These are phyloP conservation scores for Aspergillus carbonarius DNA, from an alignment of 2,329 filamentous ascomycete species.

Conservation along the genomic window DNA sequence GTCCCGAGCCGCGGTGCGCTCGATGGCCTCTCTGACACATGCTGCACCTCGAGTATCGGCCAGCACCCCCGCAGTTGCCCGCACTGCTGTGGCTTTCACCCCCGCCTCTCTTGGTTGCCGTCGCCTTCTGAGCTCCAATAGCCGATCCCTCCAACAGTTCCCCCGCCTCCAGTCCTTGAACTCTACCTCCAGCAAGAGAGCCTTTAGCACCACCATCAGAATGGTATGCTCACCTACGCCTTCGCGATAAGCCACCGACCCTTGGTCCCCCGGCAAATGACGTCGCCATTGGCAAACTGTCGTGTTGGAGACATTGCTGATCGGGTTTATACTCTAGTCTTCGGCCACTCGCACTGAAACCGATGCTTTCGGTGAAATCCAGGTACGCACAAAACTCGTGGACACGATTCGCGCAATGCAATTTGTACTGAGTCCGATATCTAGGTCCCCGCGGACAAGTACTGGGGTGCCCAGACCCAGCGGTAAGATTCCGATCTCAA, in stretches of 20 bases:
- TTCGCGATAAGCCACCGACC: not conserved
- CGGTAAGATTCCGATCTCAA: constrained; percentile 48
- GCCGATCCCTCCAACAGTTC: constrained; percentile 32
- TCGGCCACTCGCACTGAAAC: constrained; percentile 73
- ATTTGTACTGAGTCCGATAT: constrained; percentile 14
- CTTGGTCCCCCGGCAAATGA: not conserved
- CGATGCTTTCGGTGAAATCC: constrained; percentile 96
- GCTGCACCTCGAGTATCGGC: constrained; percentile 27
- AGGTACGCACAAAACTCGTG: constrained; percentile 46
- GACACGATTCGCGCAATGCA: not conserved
- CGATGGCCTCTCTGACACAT: constrained; percentile 38
- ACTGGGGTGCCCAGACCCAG: constrained; percentile 98
- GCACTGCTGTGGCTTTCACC: constrained; percentile 29
- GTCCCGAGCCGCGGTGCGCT: constrained; percentile 41
- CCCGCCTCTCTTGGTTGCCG: constrained; percentile 27
- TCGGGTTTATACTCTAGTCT: constrained; percentile 27
- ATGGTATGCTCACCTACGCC: constrained; percentile 32
- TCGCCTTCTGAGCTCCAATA: constrained; percentile 33
- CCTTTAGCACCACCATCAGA: constrained; percentile 39
- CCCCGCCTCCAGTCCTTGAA: constrained; percentile 38
- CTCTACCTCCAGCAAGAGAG: constrained; percentile 32
- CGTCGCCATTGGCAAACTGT: not conserved
- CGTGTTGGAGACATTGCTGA: constrained; percentile 5
- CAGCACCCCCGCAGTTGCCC: constrained; percentile 36
- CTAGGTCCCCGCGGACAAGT: constrained; percentile 79